Conservation (phyloP, 1,284 basidiomycete genomes). For the Puccinia triticina region DNA sequence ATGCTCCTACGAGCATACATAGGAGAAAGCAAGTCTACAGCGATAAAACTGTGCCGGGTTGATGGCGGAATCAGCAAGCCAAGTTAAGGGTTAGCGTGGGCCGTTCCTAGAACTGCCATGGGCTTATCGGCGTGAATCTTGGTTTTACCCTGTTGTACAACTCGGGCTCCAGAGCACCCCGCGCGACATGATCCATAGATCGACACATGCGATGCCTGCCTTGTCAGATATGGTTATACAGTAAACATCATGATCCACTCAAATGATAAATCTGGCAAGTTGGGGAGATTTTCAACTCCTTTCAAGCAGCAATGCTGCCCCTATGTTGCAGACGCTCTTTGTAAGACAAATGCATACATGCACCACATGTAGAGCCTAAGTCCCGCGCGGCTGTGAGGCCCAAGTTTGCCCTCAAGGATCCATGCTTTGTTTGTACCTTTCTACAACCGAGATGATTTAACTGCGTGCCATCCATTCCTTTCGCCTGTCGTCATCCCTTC, state of each 20-base stretch:
- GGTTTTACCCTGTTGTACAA: no score
- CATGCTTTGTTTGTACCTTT: neutral
- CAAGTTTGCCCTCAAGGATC: neutral
- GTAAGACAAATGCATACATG: neutral
- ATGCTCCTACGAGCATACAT: no score
- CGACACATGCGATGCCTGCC: no score
- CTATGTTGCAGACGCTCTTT: conserved; percentile 24
- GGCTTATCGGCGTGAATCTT: no score
- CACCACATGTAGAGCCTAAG: neutral
- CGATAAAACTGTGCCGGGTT: no score
- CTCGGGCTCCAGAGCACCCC: no score
- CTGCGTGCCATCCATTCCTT: conserved; percentile 20
- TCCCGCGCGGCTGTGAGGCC: neutral
- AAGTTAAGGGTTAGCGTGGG: no score
- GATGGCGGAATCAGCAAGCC: no score
- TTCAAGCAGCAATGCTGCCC: conserved; percentile 13
- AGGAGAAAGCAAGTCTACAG: no score
- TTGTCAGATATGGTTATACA: neutral
- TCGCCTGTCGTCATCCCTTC: conserved; percentile 8
- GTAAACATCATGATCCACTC: conserved; percentile 10
- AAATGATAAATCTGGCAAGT: conserved; percentile 30
- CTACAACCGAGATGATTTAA: conserved; percentile 9
- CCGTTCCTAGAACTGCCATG: no score
- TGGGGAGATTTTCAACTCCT: neutral
- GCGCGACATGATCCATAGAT: no score